These are phyloP conservation scores for Lasiosphaeria ovina DNA, from an alignment of 495 filamentous ascomycete species.

Conservation along the genomic window DNA sequence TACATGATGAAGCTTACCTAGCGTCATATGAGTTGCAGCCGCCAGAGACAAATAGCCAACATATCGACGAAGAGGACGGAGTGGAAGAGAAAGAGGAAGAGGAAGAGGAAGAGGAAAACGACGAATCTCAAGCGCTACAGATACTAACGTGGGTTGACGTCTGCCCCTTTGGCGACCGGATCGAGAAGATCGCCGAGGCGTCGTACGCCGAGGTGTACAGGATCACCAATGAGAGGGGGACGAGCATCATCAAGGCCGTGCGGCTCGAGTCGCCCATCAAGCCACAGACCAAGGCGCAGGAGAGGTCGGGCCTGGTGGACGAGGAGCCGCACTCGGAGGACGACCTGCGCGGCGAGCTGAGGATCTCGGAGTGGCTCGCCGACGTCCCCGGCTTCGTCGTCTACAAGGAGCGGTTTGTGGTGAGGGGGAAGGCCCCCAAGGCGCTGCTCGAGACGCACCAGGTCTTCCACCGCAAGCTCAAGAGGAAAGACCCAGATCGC, in stretches of 20 bases:
- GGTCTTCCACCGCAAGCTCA: constrained; percentile 58
- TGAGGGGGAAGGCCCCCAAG: constrained; percentile 65
- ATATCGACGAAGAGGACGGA: too few species aligned
- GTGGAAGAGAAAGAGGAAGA: not conserved
- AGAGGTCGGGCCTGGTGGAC: constrained; percentile 45
- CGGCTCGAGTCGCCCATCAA: constrained; percentile 48
- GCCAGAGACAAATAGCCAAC: not conserved
- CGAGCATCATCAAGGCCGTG: constrained; percentile 54
- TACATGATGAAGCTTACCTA: too few species aligned
- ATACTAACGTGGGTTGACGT: constrained; percentile 51
- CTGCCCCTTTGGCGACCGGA: constrained; percentile 45
- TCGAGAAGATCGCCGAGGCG: constrained; percentile 67
- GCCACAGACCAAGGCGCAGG: constrained; percentile 45
- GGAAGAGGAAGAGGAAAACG: constrained; percentile 7
- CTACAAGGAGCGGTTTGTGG: constrained; percentile 75
- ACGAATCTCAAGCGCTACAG: constrained; percentile 24
- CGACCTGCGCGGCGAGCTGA: constrained; percentile 57
- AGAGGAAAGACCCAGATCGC: constrained; percentile 56
- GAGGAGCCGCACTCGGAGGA: constrained; percentile 47
- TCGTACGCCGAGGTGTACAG: constrained; percentile 69
- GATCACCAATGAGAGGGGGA: constrained; percentile 47
- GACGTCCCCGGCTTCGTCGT: constrained; percentile 86
- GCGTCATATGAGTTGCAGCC: not conserved
- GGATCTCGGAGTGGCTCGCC: constrained; percentile 72
- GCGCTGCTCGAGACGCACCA: constrained; percentile 63